Evolutionary conservation across 768 basidiomycete genomes (phyloP), one percentile per base, ranked within the genome.

Genomic region (Suillus alpinus): DNA sequence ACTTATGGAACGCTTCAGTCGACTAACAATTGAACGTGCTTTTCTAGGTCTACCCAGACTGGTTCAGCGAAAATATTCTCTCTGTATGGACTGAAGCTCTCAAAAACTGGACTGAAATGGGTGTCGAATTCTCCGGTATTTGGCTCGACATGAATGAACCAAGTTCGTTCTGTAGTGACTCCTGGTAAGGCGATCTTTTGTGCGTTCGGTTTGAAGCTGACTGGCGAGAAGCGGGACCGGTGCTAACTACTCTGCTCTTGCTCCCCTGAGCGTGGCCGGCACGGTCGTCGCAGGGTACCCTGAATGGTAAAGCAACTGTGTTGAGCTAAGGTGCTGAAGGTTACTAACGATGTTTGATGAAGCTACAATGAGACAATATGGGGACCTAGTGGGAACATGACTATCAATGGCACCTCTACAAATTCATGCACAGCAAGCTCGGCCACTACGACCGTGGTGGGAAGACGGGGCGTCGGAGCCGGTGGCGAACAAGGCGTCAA

Each of bases 111-210:
- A 78, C 75, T 12, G 62, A 73, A 2, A 62, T 67, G 0, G 86
- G 83, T 0, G 75, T 89, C n/a, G 73, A 81, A n/a, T 86, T 83
- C 65, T 81, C 82, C 23, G 87, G 86, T 1, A 79, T 88, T 47
- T 90, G 88, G 88, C 73, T 87, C 1, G 84, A 88, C 67, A 86
- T 87, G 86, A 88, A 88, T 60, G 87, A 88, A 62, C 72, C 79
- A 14, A 81, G 78, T n/a, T 86, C 84, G 1, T 88, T 89, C 71
- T 88, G 86, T 66, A 77, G 81, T 55, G 78, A 83, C 6, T 86
- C 84, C 2, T 86, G 86, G 82, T 82, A 61, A 57, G 69, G 49
- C 3, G n/a, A 29, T 14, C 2, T 18, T 3, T 49, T 6, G 14
- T 9, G 18, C 6, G 13, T 10, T n/a, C 4, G 1, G 6, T 32